Percentiles rank a stretch among this genome's conserved stretches.
Evolutionary conservation across 495 filamentous ascomycete genomes (phyloP).

Genomic region (Daldinia grandis): DNA sequence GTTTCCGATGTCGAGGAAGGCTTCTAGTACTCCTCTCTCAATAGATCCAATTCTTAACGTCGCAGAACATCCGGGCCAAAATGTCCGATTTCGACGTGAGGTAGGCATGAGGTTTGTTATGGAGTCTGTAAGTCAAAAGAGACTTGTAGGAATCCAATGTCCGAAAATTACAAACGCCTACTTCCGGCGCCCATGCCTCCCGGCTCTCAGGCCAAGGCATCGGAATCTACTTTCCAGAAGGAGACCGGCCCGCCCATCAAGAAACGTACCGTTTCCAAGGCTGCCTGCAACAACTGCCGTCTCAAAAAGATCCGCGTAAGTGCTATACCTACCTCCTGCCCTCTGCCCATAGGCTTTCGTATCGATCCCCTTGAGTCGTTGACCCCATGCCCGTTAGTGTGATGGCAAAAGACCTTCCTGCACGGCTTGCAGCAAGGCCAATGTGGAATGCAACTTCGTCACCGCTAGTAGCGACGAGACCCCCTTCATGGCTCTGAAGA

Average conservation of each 20-base stretch:
- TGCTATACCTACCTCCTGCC: neutral
- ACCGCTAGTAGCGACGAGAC: conserved; percentile 41
- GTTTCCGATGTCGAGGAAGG: conserved; percentile 30
- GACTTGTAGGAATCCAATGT: conserved; percentile 33
- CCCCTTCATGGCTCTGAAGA: conserved; percentile 39
- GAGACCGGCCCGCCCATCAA: conserved; percentile 33
- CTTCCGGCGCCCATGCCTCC: conserved; percentile 36
- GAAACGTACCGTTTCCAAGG: conserved; percentile 40
- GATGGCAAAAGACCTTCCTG: conserved; percentile 35
- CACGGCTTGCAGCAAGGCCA: conserved; percentile 31
- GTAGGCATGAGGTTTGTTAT: conserved; percentile 28
- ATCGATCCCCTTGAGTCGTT: conserved; percentile 2
- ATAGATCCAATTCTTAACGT: conserved; percentile 24
- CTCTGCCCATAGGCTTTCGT: neutral
- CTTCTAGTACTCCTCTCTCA: conserved; percentile 16
- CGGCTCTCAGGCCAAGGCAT: conserved; percentile 20
- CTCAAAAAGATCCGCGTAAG: conserved; percentile 37
- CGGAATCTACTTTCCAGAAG: conserved; percentile 28
- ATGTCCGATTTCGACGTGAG: conserved; percentile 28
- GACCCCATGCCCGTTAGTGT: conserved; percentile 25
- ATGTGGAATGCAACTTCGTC: conserved; percentile 33
- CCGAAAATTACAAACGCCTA: conserved; percentile 36
- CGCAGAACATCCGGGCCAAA: conserved; percentile 18
- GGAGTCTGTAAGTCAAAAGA: conserved; percentile 21
- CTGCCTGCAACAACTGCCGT: conserved; percentile 38